Evolutionary conservation across 2,329 filamentous ascomycete species (phyloP).

Genomic region (Chaetomiaceae sp.): DNA sequence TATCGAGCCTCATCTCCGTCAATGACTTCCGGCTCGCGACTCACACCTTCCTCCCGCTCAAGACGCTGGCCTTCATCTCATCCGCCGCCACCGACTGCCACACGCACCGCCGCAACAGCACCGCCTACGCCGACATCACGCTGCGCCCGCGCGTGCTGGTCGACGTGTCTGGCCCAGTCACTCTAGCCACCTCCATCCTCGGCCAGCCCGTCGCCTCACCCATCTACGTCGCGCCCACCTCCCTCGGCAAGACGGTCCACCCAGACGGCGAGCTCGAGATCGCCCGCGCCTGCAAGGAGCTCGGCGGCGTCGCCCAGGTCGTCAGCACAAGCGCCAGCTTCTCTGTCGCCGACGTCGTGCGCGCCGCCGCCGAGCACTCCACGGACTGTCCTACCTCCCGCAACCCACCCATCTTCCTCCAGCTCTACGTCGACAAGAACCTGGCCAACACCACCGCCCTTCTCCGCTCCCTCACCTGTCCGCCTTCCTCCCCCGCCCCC

Average conservation of each 20-base stretch:
- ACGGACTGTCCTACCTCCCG: neutral
- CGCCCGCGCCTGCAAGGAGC: constrained; percentile 43
- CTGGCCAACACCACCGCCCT: constrained; percentile 44
- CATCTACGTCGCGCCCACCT: constrained; percentile 58
- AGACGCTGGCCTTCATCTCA: constrained; percentile 65
- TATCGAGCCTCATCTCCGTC: constrained; percentile 64
- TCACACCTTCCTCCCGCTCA: constrained; percentile 47
- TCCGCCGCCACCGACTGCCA: constrained; percentile 58
- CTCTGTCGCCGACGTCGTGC: constrained; percentile 47
- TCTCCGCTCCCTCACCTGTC: constrained; percentile 38
- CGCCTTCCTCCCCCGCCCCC: constrained; percentile 11
- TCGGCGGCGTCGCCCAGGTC: constrained; percentile 49
- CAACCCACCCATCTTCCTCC: constrained; percentile 43
- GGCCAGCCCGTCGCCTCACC: constrained; percentile 48
- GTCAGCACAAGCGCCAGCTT: constrained; percentile 58
- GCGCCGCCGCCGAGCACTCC: constrained; percentile 25
- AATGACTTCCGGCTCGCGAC: constrained; percentile 63
- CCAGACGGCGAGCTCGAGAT: constrained; percentile 57
- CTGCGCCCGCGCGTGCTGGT: constrained; percentile 53
- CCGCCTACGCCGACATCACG: constrained; percentile 49
- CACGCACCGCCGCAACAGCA: constrained; percentile 50
- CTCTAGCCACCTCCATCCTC: constrained; percentile 48
- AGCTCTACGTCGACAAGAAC: constrained; percentile 56
- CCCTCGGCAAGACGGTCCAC: constrained; percentile 58
- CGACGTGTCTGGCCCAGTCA: constrained; percentile 45